Conservation (phyloP, 2,329 filamentous ascomycete species). For the Pseudogymnoascus sp. region DNA sequence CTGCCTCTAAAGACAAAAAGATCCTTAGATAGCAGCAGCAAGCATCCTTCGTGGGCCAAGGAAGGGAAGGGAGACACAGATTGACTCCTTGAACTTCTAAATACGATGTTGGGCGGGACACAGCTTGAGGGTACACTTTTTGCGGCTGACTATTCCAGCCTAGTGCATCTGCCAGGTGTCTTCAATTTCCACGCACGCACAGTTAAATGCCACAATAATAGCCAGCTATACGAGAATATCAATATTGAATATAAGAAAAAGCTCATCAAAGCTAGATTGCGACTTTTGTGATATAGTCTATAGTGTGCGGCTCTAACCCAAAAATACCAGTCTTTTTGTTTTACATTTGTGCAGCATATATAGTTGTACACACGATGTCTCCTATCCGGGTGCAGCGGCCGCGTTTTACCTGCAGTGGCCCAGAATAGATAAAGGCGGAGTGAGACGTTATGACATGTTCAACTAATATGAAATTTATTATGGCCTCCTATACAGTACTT, state of each 20-base stretch:
- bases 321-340: background rate
- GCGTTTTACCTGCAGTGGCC: background rate
- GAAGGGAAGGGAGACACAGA: background rate
- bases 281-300: background rate
- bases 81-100: background rate
- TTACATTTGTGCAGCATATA: constrained; percentile 7
- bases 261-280: background rate
- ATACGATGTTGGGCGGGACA: background rate
- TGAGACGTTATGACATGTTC: background rate
- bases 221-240: constrained; percentile 2
- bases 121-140: constrained; percentile 9
- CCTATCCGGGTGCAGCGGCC: background rate
- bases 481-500: constrained; percentile 1
- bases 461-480: constrained; percentile 1
- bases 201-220: constrained; percentile 2
- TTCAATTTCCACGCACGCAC: constrained; percentile 8
- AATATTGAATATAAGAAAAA: background rate
- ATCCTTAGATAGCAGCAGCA: background rate
- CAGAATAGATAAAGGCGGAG: background rate
- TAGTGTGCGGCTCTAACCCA: background rate
- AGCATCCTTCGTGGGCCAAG: background rate
- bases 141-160: constrained; percentile 9
- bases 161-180: constrained; percentile 11
- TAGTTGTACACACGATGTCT: constrained; percentile 1
- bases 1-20: background rate